Evolutionary conservation across 1,284 basidiomycete species (phyloP).

Genomic region (Melampsora abietis-canadensis): DNA sequence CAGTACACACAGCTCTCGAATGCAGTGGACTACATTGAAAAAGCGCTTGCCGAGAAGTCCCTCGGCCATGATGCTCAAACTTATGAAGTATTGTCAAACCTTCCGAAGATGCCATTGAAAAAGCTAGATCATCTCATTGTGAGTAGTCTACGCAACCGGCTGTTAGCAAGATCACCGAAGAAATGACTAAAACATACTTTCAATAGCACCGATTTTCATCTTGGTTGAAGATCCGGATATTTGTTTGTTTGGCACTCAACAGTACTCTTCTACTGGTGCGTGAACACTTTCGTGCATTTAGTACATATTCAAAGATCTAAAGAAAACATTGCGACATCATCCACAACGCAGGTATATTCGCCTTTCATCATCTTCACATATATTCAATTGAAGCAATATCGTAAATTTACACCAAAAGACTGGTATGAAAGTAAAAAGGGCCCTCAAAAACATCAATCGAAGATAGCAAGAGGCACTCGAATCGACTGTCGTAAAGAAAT

Average conservation of each 20-base stretch:
- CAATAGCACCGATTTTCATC: conserved; percentile 31
- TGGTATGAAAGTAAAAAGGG: conserved; percentile 35
- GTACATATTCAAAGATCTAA: neutral
- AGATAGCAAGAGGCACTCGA: conserved; percentile 13
- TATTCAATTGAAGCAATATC: conserved; percentile 24
- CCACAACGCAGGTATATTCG: conserved; percentile 21
- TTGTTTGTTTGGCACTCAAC: conserved; percentile 37
- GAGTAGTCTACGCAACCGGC: neutral
- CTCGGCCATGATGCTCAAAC: neutral
- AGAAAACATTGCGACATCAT: neutral
- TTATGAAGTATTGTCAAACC: conserved; percentile 22
- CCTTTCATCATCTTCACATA: conserved; percentile 40
- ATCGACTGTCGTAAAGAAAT: conserved; percentile 41
- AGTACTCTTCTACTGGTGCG: conserved; percentile 29
- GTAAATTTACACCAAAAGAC: conserved; percentile 33
- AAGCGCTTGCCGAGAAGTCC: conserved; percentile 9
- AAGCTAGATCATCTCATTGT: conserved; percentile 30
- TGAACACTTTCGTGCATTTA: neutral
- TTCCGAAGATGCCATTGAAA: conserved; percentile 24
- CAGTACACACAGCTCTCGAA: conserved; percentile 25
- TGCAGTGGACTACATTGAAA: conserved; percentile 33
- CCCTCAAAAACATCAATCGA: conserved; percentile 31
- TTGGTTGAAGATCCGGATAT: conserved; percentile 39
- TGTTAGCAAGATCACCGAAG: neutral
- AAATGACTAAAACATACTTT: neutral